Evolutionary conservation across 805 yeast species (phyloP), one percentile per base, ranked within the genome.

Genomic region (Deakozyma indianensis): DNA sequence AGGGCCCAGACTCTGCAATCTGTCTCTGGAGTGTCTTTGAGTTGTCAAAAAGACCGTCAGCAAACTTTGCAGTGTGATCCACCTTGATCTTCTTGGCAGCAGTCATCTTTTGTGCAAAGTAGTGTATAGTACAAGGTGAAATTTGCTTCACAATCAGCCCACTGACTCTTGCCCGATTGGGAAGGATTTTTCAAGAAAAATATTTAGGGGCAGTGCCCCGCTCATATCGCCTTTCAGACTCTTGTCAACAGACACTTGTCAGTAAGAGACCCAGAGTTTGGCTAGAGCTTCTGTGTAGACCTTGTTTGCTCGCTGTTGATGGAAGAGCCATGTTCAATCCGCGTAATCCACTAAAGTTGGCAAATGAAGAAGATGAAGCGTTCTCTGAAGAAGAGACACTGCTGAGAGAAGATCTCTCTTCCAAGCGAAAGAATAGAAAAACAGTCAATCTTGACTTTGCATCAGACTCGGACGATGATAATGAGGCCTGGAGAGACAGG

Each of bases 1-100:
- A 92, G 1, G 98, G 98, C 51, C 75, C 69, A 2, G 94, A 77
- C 4, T 65, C 62, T 1, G 63, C 51, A 29, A 87, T 74, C n/a
- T 46, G 45, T 21, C 22, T 24, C n/a, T 25, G 41, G 16, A 40
- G 50, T 23, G 35, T 25, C 7, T 46, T 44, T 35, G 41, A 40
- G 14, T 42, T 32, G 22, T 45, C 42, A 32, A 32, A 32, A 7
- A 32, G 18, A n/a, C 38, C 38, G 18, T 9, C 38, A 7, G 38
- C 38, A 32, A 32, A 32, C 16, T 32, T 32, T 32, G 11, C 11
- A 7, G 38, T 9, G 18, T 32, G 38, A 20, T 32, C 38, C 7
- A 32, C 16, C 18, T 32, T 32, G 18, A 32, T 20, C 18, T n/a
- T 32, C 18, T 32, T 32, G 18, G 28, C n/a, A n/a, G n/a, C n/a